Evolutionary conservation across 768 basidiomycete genomes (phyloP), one percentile per base, ranked within the genome.

Genomic region (Kwoniella sp.): DNA sequence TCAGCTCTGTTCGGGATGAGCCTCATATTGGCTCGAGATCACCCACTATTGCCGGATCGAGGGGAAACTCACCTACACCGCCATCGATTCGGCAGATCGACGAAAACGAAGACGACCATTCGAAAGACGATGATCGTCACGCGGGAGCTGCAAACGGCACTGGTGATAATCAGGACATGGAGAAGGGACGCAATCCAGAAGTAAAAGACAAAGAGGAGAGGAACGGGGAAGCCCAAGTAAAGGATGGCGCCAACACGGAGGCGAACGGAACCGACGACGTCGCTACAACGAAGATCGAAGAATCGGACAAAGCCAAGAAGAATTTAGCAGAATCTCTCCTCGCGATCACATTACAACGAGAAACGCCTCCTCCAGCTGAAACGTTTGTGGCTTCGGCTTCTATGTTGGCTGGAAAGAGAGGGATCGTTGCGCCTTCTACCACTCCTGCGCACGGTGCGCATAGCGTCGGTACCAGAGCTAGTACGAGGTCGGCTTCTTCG

Each of bases 1-100:
- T 64, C n/a, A 54, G 51, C 22, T 52, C 49, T 29, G 63, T 59
- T 21, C 17, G 63, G 26, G 63, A 64, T 53, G 63, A 64, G 33
- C 63, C 63, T 44, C 49, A 58, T 27, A 17, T 40, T 9, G 55
- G 49, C 36, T 40, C 33, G n/a, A n/a, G 55, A 44, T 64, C 62
- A 29, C 55, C 62, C 33, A 57, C 48, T 29, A 17, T 58, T 44
- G 40, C 40, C 17, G 40, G 40, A 47, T 64, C 62, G 2, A 50
- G 62, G 24, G 55, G 62, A 22, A 55, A 55, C 5, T 64, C 62
- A 19, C 62, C 55, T 21, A 50, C 53, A n/a, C n/a, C 40, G 17
- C 17, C 40, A 44, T 9, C 17, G 17, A 9, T 15, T 19, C 40
- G 40, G 17, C 8, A 44, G 8, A 44, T 44, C 40, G 40, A 24